Evolutionary conservation across 768 basidiomycete species (phyloP).

Genomic region (Mycena epipterygia): DNA sequence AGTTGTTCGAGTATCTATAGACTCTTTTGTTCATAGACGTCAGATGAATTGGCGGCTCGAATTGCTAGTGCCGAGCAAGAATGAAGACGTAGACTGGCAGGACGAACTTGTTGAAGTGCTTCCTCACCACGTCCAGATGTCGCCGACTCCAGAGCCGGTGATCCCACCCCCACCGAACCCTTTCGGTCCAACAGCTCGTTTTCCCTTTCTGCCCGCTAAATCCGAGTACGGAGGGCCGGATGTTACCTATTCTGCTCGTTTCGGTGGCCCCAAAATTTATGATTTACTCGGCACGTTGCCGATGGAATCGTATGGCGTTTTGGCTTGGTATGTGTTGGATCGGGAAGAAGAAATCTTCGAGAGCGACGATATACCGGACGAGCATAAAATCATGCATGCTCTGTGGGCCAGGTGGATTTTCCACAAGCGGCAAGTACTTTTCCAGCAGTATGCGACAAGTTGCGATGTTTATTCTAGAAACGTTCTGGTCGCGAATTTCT

Average conservation of each 20-base stretch:
- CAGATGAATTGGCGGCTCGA: constrained; percentile 14
- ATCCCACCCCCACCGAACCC: neutral
- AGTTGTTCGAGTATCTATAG: constrained; percentile 1
- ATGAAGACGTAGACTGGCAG: neutral
- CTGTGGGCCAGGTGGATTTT: constrained; percentile 85
- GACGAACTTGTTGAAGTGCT: neutral
- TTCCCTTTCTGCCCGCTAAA: constrained; percentile 66
- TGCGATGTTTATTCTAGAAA: constrained; percentile 53
- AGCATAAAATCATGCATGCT: constrained; percentile 85
- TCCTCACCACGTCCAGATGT: neutral
- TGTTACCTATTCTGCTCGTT: constrained; percentile 72
- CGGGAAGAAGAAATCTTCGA: constrained; percentile 85
- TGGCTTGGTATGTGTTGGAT: constrained; percentile 79
- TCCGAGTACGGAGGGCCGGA: constrained; percentile 62
- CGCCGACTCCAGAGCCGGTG: neutral
- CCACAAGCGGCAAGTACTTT: constrained; percentile 51
- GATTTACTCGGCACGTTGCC: constrained; percentile 75
- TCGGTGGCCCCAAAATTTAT: constrained; percentile 73
- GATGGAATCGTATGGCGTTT: constrained; percentile 72
- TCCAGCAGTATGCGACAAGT: neutral
- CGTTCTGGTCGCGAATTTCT: constrained; percentile 68
- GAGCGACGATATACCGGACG: constrained; percentile 76
- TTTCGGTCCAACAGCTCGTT: constrained; percentile 61
- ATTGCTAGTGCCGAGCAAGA: neutral
- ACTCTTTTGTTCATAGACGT: neutral